phyloP scores from a whole-genome alignment of 345 rosid species.

The Lumnitzera littorea region DNA sequence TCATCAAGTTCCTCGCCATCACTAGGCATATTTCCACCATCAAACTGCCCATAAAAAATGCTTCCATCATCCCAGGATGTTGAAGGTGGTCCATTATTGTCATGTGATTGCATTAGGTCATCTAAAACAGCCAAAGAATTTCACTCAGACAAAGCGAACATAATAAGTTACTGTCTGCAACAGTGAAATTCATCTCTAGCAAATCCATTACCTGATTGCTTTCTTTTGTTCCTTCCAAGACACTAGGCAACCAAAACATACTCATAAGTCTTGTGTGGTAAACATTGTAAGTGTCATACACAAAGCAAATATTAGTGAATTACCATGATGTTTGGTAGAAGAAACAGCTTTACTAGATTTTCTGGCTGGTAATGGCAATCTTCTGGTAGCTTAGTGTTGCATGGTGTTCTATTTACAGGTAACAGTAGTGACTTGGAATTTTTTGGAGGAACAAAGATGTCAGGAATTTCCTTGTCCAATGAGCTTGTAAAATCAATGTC shows the following conservation, averaged over 20 bases:
- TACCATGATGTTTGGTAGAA: conserved; percentile 81
- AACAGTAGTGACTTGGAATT: conserved; percentile 65
- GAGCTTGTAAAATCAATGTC: conserved; percentile 73
- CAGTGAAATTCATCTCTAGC: neutral
- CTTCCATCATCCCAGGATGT: conserved; percentile 59
- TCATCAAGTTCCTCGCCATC: conserved; percentile 49
- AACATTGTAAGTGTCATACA: no score
- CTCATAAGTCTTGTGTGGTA: neutral
- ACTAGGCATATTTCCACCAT: conserved; percentile 45
- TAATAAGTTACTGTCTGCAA: no score
- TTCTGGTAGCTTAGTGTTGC: conserved; percentile 76
- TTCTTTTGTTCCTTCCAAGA: conserved; percentile 62
- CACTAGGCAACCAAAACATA: conserved; percentile 51
- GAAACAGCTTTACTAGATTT: conserved; percentile 77
- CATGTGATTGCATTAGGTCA: conserved; percentile 34
- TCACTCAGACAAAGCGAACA: no score
- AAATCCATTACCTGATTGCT: conserved; percentile 44
- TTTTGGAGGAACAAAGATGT: conserved; percentile 76
- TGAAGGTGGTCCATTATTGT: conserved; percentile 39
- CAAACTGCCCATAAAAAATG: conserved; percentile 46
- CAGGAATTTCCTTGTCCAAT: conserved; percentile 55
- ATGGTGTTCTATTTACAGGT: conserved; percentile 58
- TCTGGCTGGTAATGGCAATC: conserved; percentile 98
- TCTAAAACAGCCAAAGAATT: conserved; percentile 33
- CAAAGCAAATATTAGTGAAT: neutral